A percentile compares a stretch with the other conserved stretches of the same genome.
Evolutionary conservation across 805 yeast genomes (phyloP).

Genomic region (Sungouiella thailandica): DNA sequence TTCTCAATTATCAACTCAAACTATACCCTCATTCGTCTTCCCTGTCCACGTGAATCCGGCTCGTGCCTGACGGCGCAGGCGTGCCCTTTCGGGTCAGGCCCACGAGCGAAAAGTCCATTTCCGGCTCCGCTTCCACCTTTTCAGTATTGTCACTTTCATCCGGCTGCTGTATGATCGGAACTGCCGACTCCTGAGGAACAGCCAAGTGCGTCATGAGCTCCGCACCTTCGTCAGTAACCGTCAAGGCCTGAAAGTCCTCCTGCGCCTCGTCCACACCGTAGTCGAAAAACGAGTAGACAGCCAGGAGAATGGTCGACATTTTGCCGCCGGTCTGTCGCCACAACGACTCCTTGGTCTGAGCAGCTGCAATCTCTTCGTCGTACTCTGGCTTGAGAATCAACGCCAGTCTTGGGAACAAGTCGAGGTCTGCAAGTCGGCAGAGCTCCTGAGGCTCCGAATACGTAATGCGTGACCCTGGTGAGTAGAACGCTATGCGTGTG

Average conservation of each 20-base stretch:
- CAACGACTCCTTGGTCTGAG: conserved; percentile 1
- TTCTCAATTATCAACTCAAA: too few species aligned
- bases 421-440: conserved; percentile 46
- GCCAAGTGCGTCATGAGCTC: not conserved
- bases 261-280: conserved; percentile 31
- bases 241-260: conserved; percentile 8
- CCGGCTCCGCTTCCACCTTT: not conserved
- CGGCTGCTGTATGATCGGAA: too few species aligned
- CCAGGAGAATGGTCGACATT: conserved; percentile 13
- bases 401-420: conserved; percentile 68
- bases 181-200: not conserved
- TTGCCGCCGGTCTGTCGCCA: not conserved
- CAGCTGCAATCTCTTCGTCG: conserved; percentile 18
- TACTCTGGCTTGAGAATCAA: conserved; percentile 63
- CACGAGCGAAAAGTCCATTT: not conserved
- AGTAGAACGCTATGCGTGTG: conserved; percentile 37
- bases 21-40: too few species aligned
- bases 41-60: not conserved
- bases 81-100: not conserved
- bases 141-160: not conserved
- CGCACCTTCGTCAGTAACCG: conserved; percentile 1
- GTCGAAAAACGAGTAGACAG: conserved; percentile 38
- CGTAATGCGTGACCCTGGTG: conserved; percentile 47
- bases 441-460: conserved; percentile 48
- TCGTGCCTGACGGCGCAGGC: not conserved